Evolutionary conservation across 1,284 basidiomycete species (phyloP), one percentile per base, ranked within the genome.

Genomic region (Neonothopanus nambi): DNA sequence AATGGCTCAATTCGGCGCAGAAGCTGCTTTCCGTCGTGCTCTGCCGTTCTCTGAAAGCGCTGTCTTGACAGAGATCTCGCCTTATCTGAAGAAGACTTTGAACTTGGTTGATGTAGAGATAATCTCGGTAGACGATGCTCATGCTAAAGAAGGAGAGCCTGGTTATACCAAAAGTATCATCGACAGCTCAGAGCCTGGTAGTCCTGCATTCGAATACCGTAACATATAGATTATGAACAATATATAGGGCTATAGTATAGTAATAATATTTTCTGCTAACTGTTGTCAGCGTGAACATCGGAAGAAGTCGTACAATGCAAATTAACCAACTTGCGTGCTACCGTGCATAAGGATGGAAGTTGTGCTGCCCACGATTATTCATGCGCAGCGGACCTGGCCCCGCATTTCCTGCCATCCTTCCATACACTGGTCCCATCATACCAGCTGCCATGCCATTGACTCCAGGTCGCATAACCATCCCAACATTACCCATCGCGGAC

Each of bases 131-230:
- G 84, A 90, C 48, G 87, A 93, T 23, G 89, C 87, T 3, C 70
- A 76, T 62, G 72, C 77, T 41, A 79, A 79, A 60, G 73, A 76
- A 30, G 77, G 72, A n/a, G 70, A 73, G 43, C 71, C 76, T 3
- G 85, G 85, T 0, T 87, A 83, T 65, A 85, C 81, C 17, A 79
- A 79, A 60, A 72, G 66, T 57, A 87, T 93, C 60, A 84, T 95
- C 48, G 95, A 96, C 60, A 75, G 74, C 13, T 89, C 93, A 23
- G 94, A 98, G 73, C 96, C 96, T 17, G 95, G 92, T 18, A 79
- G 75, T 35, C 94, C 95, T 37, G 87, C 85, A 11, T 88, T 93
- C 61, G 89, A 93, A 67, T 95, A 93, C 72, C 85, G 85, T 59
- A 89, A 91, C 69, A 82, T 86, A 37, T 72, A 68, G 39, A 36